Percentiles rank a stretch among this genome's conserved stretches.
These are phyloP conservation scores for Fusarium tricinctum DNA, from an alignment of 2,329 filamentous ascomycete species.

Conservation along the genomic window DNA sequence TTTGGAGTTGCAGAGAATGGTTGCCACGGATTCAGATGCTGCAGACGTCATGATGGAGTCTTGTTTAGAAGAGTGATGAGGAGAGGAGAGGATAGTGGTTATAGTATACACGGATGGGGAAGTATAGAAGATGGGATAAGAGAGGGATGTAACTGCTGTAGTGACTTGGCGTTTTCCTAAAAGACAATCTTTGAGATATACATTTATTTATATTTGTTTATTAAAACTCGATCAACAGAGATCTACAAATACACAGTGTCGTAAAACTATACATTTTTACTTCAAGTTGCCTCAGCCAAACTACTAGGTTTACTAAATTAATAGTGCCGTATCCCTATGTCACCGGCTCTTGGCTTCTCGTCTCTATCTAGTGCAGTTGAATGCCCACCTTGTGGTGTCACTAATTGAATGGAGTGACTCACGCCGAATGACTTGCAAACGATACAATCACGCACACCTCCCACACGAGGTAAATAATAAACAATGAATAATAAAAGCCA, in stretches of 20 bases:
- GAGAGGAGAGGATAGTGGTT: not conserved
- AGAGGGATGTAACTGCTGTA: not conserved
- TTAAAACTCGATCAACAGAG: not conserved
- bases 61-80: not conserved
- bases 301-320: not conserved
- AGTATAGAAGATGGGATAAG: not conserved
- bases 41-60: slow-evolving; percentile 61
- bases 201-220: slow-evolving; percentile 1
- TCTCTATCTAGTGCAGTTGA: slow-evolving; percentile 14
- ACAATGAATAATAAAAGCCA: not conserved
- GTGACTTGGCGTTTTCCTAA: not conserved
- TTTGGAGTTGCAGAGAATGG: slow-evolving; percentile 74
- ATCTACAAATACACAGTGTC: slow-evolving; percentile 10
- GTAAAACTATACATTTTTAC: not conserved
- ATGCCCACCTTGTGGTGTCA: slow-evolving; percentile 7
- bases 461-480: not conserved
- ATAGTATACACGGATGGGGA: not conserved
- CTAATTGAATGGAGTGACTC: slow-evolving; percentile 40
- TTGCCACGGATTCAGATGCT: slow-evolving; percentile 64
- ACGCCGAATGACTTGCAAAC: slow-evolving; percentile 42
- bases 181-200: slow-evolving; percentile 12
- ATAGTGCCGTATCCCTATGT: not conserved
- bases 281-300: not conserved
- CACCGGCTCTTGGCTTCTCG: slow-evolving; percentile 1
- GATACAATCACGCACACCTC: slow-evolving; percentile 1